Percentiles rank a stretch among this genome's conserved stretches.
These are phyloP conservation scores for Tricholoma matsutake DNA, from an alignment of 768 basidiomycete genomes.

Conservation along the genomic window DNA sequence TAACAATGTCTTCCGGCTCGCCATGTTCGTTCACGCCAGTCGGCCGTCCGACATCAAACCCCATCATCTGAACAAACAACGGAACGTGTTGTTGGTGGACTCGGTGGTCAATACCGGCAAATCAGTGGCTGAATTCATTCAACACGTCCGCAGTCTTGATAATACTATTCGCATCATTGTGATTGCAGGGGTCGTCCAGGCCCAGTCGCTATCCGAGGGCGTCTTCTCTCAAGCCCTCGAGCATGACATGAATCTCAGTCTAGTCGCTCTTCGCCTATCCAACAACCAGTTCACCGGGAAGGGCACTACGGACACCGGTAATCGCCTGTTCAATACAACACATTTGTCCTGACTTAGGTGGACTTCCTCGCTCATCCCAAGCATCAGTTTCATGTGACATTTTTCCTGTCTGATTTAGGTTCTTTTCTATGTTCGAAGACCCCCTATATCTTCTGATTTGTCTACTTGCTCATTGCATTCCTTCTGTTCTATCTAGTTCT, in stretches of 20 bases:
- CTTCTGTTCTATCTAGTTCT: too few species aligned
- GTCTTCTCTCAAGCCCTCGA: slow-evolving; percentile 1
- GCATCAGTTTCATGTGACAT: neutral
- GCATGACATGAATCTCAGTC: slow-evolving; percentile 1
- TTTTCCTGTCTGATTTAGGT: neutral
- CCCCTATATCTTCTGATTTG: neutral
- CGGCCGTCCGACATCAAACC: neutral
- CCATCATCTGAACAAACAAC: slow-evolving; percentile 1
- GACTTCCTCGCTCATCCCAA: neutral
- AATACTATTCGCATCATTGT: neutral
- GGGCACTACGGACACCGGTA: slow-evolving; percentile 1
- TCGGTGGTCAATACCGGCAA: neutral
- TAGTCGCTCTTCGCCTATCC: neutral
- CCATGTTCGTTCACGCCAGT: neutral
- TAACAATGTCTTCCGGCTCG: neutral
- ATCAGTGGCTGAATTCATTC: slow-evolving; percentile 1
- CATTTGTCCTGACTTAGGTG: neutral
- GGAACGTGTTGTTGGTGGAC: neutral
- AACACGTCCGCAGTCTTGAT: neutral
- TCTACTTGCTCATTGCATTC: too few species aligned
- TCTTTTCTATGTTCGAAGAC: neutral
- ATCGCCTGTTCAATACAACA: neutral
- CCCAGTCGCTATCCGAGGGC: neutral
- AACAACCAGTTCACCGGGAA: neutral
- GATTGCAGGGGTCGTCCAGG: neutral